Evolutionary conservation across 2,329 filamentous ascomycete species (phyloP), one percentile per base, ranked within the genome.

Genomic region (Curvularia sp.): DNA sequence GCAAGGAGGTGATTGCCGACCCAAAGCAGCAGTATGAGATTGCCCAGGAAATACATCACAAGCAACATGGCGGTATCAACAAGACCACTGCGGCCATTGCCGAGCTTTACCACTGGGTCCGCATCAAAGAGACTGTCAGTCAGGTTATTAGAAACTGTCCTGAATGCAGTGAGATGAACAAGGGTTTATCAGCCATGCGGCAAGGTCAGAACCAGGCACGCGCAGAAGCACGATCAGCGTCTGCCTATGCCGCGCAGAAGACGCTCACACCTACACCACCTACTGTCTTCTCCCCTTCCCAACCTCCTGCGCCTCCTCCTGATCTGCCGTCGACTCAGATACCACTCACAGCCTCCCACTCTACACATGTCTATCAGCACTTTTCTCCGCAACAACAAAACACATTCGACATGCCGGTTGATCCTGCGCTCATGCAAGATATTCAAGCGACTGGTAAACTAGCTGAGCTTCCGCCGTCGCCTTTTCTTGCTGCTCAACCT

Each of bases 81-180:
- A 97, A 97, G 81, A 98, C 94, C 0, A 98, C 94, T 0, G 93
- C 94, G 20, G 90, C 88, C 20, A 97, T 99, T 70, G 92, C 94
- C 10, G 92, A 97, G 74, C 90, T 89, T 72, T 97, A 94, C 75
- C 95, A 98, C 79, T 99, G 95, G 95, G 93, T 96, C 48, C 87
- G 94, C 61, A 98, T 98, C 81, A 99, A 98, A 77, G 93, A 97
- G 79, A 98, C 94, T 0, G 95, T 97, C 61, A 95, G 90, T 75
- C 89, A 94, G 75, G 93, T 97, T 68, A 97, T 98, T 78, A 89
- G 91, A 69, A 94, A 95, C 70, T 99, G 95, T 78, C 80, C 85
- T 7, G 89, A 96, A 74, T 98, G 94, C 81, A 96, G 94, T 78
- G 92, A 96, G 66, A 75, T 76, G 73, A 76, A 76, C 61, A 77